Percentiles rank a stretch among this genome's conserved stretches.
Conservation (phyloP, 192 early-diverging fungal genomes). For the Backusella psychrophila region DNA sequence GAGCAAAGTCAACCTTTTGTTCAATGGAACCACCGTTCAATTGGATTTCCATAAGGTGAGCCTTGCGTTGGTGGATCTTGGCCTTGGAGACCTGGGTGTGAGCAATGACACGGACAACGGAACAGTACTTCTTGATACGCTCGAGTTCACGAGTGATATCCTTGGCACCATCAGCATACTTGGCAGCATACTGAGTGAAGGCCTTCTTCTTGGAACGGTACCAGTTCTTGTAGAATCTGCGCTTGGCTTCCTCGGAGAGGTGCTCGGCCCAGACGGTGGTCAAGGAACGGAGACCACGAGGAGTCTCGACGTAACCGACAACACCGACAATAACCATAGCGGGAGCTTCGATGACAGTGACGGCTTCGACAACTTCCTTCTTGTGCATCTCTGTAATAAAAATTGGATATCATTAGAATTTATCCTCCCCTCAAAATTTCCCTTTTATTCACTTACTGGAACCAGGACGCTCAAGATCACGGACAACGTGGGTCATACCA, state of each 20-base stretch:
- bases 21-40: conserved; percentile 96
- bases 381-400: conserved; percentile 81
- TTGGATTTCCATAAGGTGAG: conserved; percentile 99
- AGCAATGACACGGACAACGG: conserved; percentile 92
- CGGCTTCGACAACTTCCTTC: conserved; percentile 99
- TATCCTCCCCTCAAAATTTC: no score
- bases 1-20: conserved; percentile 97
- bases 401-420: no score
- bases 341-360: conserved; percentile 97
- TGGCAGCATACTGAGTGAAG: conserved; percentile 99
- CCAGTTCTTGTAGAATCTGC: conserved; percentile 99
- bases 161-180: conserved; percentile 90
- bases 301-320: conserved; percentile 99
- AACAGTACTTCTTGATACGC: conserved; percentile 99
- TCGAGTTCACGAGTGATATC: conserved; percentile 90
- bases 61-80: conserved; percentile 97
- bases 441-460: no score
- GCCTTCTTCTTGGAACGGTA: conserved; percentile 99
- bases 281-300: conserved; percentile 94
- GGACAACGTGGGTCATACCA: no score
- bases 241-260: conserved; percentile 93
- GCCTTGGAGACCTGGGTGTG: conserved; percentile 98
- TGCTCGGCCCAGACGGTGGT: conserved; percentile 99
- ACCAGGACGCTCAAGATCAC: no score
- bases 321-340: conserved; percentile 97